Evolutionary conservation across 2,329 filamentous ascomycete genomes (phyloP).

Genomic region (Juglanconis oblonga): DNA sequence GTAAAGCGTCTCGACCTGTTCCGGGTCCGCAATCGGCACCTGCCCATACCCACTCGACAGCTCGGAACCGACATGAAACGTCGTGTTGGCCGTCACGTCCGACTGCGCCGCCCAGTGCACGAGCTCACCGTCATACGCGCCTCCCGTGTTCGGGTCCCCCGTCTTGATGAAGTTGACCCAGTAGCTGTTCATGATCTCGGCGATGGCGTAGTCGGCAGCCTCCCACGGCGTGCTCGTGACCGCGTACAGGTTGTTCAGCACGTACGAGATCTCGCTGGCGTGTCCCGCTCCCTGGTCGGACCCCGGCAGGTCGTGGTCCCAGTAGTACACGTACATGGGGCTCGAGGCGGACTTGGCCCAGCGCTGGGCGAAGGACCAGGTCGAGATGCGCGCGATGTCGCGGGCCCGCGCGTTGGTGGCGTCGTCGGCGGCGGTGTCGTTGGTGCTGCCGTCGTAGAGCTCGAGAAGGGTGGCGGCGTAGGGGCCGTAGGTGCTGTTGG

Average conservation of each 20-base stretch:
- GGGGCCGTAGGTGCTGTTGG: neutral
- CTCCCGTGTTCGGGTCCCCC: too few species aligned
- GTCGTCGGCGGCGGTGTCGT: neutral
- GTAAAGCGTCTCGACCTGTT: too few species aligned
- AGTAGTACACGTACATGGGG: neutral
- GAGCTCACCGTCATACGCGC: too few species aligned
- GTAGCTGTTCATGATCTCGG: too few species aligned
- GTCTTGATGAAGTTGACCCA: too few species aligned
- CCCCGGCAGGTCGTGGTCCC: neutral
- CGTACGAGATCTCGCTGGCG: neutral
- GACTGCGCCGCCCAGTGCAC: too few species aligned
- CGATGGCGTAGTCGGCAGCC: too few species aligned
- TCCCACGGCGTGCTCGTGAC: neutral
- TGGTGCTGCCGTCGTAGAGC: neutral
- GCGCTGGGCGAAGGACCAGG: neutral
- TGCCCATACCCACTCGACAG: too few species aligned
- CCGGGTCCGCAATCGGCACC: too few species aligned
- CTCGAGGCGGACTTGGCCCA: neutral
- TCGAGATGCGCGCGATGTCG: neutral
- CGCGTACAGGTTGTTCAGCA: neutral
- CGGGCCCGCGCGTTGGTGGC: neutral
- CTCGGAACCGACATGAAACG: too few species aligned
- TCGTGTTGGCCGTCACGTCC: too few species aligned
- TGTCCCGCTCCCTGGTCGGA: neutral
- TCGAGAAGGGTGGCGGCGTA: neutral